A percentile compares a stretch with the other conserved stretches of the same genome.
Evolutionary conservation across 2,329 filamentous ascomycete genomes (phyloP).

Genomic region (Fusarium musae): DNA sequence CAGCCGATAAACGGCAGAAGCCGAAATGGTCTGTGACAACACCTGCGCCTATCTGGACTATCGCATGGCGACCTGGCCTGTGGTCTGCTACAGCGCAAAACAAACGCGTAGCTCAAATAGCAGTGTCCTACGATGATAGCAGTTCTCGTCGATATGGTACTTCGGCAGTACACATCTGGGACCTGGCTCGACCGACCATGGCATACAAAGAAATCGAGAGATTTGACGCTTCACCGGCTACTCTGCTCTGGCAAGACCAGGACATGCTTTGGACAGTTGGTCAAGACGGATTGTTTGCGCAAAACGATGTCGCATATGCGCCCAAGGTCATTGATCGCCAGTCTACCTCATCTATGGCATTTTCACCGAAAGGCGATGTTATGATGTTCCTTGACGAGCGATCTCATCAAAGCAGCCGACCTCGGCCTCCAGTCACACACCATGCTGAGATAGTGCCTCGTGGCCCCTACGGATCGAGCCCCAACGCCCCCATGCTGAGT

Average conservation of each 20-base stretch:
- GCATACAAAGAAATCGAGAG: constrained; percentile 73
- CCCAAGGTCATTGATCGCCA: constrained; percentile 71
- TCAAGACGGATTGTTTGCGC: constrained; percentile 69
- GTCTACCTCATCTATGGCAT: constrained; percentile 69
- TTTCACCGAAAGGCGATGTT: constrained; percentile 68
- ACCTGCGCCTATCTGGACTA: constrained; percentile 67
- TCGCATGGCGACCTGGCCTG: constrained; percentile 72
- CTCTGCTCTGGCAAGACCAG: constrained; percentile 71
- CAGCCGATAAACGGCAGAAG: constrained; percentile 72
- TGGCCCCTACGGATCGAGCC: constrained; percentile 60
- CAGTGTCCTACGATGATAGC: constrained; percentile 69
- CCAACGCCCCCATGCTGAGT: constrained; percentile 62
- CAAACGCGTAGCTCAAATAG: constrained; percentile 69
- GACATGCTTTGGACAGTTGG: constrained; percentile 75
- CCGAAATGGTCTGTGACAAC: constrained; percentile 70
- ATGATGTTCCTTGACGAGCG: constrained; percentile 72
- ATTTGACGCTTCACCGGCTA: constrained; percentile 67
- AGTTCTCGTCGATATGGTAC: constrained; percentile 65
- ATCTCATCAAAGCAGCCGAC: constrained; percentile 51
- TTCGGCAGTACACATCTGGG: constrained; percentile 73
- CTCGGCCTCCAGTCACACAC: constrained; percentile 54
- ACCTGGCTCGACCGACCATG: constrained; percentile 73
- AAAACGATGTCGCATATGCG: constrained; percentile 73
- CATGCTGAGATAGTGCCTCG: constrained; percentile 51
- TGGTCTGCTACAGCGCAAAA: constrained; percentile 73